Conservation (phyloP, 192 early-diverging fungal species). For the Backusella australiensis region DNA sequence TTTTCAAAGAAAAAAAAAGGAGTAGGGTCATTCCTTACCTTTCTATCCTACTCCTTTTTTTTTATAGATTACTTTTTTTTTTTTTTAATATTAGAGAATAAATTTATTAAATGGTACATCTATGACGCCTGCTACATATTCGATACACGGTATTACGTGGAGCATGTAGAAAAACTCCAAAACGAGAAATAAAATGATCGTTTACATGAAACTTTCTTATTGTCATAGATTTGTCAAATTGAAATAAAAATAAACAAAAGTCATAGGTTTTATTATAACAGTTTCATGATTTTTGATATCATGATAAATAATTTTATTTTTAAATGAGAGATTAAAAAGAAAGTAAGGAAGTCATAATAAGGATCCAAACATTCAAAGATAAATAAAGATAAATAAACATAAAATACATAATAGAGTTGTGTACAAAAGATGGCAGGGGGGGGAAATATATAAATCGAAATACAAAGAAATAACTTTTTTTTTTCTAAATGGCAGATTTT, state of each 20-base stretch:
- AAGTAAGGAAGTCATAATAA: conserved; percentile 5
- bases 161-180: neutral
- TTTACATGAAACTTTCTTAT: neutral
- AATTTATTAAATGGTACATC: neutral
- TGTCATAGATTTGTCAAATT: neutral
- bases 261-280: neutral
- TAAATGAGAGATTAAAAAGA: neutral
- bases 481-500: neutral
- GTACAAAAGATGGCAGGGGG: neutral
- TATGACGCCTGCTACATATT: neutral
- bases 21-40: neutral
- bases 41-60: neutral
- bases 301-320: neutral
- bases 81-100: neutral
- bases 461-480: conserved; percentile 1
- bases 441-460: neutral
- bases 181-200: neutral
- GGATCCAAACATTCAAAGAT: neutral
- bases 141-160: neutral
- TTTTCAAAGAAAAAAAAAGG: neutral
- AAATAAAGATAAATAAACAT: conserved; percentile 8
- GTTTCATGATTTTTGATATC: neutral
- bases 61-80: neutral
- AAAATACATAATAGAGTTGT: neutral
- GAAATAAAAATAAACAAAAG: neutral